A percentile compares a stretch with the other conserved stretches of the same genome.
Evolutionary conservation across 2,329 filamentous ascomycete genomes (phyloP).

Genomic region (Pseudocercospora macadamiae): DNA sequence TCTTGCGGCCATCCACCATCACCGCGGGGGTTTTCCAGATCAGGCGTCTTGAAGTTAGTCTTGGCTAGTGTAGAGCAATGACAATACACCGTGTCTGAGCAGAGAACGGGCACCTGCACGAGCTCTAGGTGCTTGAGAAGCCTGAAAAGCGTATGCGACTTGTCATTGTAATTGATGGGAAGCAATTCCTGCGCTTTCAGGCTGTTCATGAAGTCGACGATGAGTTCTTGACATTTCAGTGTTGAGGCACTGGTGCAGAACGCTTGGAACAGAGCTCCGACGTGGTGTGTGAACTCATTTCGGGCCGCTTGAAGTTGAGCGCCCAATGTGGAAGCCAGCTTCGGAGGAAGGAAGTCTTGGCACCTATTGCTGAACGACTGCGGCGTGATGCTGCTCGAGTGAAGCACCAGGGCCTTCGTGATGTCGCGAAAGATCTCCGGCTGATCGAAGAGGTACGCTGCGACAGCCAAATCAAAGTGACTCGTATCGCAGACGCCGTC

Average conservation of each 20-base stretch:
- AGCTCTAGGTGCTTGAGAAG: not conserved
- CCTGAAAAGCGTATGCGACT: not conserved
- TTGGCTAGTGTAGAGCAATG: not conserved
- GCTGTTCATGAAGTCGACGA: not conserved
- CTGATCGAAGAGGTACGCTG: conserved; percentile 20
- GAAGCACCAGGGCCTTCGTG: conserved; percentile 13
- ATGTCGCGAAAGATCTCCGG: conserved; percentile 12
- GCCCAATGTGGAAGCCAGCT: not conserved
- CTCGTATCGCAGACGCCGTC: not conserved
- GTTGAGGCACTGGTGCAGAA: not conserved
- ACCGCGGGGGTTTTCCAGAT: not conserved
- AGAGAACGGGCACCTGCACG: not conserved
- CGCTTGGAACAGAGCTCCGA: not conserved
- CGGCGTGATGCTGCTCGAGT: not conserved
- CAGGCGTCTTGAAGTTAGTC: not conserved
- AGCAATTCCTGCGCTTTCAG: not conserved
- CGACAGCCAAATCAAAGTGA: conserved; percentile 1
- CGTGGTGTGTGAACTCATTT: not conserved
- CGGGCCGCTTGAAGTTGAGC: not conserved
- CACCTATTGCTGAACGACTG: not conserved
- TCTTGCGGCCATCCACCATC: not conserved
- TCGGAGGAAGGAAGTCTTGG: conserved; percentile 10
- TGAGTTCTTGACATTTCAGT: not conserved
- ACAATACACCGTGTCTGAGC: not conserved
- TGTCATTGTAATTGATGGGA: not conserved